A percentile compares a stretch with the other conserved stretches of the same genome.
phyloP scores from a whole-genome alignment of 495 filamentous ascomycete genomes.

The Rusavskia elegans region DNA sequence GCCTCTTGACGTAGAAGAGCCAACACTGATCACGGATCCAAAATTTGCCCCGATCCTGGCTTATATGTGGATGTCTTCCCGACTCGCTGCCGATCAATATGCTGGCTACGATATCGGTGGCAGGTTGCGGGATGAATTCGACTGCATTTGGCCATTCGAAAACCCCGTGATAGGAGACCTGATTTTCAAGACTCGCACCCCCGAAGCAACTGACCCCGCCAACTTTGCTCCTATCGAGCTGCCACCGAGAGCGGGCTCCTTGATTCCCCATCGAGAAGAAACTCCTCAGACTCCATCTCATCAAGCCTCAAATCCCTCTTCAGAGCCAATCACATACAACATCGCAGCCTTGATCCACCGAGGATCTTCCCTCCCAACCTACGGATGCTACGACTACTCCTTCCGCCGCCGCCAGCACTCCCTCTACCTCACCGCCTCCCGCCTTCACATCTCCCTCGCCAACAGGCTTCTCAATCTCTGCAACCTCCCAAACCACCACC shows the following conservation, averaged over 20 bases:
- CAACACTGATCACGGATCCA: constrained; percentile 6
- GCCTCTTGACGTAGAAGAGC: constrained; percentile 19
- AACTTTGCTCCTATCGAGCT: not conserved
- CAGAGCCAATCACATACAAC: too few species aligned
- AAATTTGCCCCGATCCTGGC: not conserved
- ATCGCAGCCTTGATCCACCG: too few species aligned
- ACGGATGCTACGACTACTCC: too few species aligned
- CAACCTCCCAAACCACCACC: not conserved
- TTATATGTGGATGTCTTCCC: constrained; percentile 10
- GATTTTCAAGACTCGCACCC: not conserved
- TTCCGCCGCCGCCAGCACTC: too few species aligned
- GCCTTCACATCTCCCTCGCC: not conserved
- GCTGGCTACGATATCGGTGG: not conserved
- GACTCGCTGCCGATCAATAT: not conserved
- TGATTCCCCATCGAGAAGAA: too few species aligned
- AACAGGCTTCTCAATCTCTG: not conserved
- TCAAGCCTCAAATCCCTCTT: too few species aligned
- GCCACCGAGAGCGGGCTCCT: too few species aligned
- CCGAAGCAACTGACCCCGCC: not conserved
- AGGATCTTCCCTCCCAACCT: too few species aligned
- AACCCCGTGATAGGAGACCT: not conserved
- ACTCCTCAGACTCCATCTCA: too few species aligned
- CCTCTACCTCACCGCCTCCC: not conserved
- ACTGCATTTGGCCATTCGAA: constrained; percentile 2
- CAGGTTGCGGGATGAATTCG: not conserved